Conservation (phyloP, 2,329 filamentous ascomycete species). For the Gliomastix tumulicola region DNA sequence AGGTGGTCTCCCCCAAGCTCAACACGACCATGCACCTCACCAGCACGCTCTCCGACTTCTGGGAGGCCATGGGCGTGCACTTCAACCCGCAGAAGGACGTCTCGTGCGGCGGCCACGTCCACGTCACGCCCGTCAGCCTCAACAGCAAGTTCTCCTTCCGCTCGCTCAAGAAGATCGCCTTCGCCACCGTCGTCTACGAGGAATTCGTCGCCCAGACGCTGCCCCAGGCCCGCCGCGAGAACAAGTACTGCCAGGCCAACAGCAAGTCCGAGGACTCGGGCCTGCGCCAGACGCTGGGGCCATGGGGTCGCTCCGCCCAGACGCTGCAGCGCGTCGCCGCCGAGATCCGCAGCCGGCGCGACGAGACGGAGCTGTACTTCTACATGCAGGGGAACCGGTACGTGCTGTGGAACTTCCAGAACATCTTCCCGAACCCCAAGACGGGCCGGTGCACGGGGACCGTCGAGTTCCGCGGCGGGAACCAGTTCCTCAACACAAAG, state of each 20-base stretch:
- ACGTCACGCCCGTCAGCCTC: slow-evolving; percentile 25
- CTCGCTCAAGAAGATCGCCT: slow-evolving; percentile 27
- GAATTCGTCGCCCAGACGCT: slow-evolving; percentile 23
- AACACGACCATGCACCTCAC: slow-evolving; percentile 23
- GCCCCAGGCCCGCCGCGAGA: slow-evolving; percentile 21
- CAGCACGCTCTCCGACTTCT: slow-evolving; percentile 27
- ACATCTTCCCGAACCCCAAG: slow-evolving; percentile 27
- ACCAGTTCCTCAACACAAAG: slow-evolving; percentile 27
- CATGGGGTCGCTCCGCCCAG: slow-evolving; percentile 16
- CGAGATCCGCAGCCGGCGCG: slow-evolving; percentile 14
- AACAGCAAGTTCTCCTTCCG: slow-evolving; percentile 25
- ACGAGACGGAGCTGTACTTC: slow-evolving; percentile 21
- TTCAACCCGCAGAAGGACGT: slow-evolving; percentile 25
- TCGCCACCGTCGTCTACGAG: slow-evolving; percentile 24
- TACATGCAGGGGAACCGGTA: slow-evolving; percentile 32
- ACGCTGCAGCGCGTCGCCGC: slow-evolving; percentile 18
- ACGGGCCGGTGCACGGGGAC: slow-evolving; percentile 27
- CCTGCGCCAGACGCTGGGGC: slow-evolving; percentile 15
- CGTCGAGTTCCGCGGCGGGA: slow-evolving; percentile 30
- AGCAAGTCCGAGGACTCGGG: slow-evolving; percentile 20
- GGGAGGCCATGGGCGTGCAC: slow-evolving; percentile 32
- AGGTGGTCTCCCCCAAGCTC: slow-evolving; percentile 30
- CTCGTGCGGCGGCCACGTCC: slow-evolving; percentile 30
- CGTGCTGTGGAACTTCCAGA: slow-evolving; percentile 32
- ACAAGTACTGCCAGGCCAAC: slow-evolving; percentile 26